Evolutionary conservation across 352 stramenopile species (phyloP), one percentile per base, ranked within the genome.

Genomic region (Pythium phragmiticola): DNA sequence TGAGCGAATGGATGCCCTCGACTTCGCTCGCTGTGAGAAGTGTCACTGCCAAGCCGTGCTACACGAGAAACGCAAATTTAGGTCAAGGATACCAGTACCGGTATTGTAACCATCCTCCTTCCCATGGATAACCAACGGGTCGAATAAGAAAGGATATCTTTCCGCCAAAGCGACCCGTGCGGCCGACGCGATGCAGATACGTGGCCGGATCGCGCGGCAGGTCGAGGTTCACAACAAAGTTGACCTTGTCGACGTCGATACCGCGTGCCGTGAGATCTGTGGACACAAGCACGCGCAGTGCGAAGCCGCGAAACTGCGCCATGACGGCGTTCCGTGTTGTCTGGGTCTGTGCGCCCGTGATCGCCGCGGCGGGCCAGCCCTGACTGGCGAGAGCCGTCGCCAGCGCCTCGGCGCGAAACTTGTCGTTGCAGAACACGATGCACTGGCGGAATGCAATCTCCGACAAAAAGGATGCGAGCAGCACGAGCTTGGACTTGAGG

Each of bases 381-480:
- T 89, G 74, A 7, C 60, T 65, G 16, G 57, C 60, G 23, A 93
- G 71, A 14, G 80, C 82, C 0, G 67, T 74, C 4, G 82, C 78
- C 14, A 92, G 47, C 11, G 80, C 82, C 63, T 92, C 82, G 0
- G 84, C 80, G 8, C 82, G 75, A 55, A 89, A 81, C 70, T 91
- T 93, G 70, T 91, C 84, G 69, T 93, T 93, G 70, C 80, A 92
- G 58, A 93, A 93, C 36, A 91, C 82, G 57, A 93, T 91, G 61
- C 84, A 91, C 63, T 93, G 82, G 39, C 78, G 75, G 60, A 93
- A 93, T 39, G 76, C 62, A 45, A 92, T 73, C 54, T 89, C 77
- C 4, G 84, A 78, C 7, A 93, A 78, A 33, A 93, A 64, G 23
- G 57, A 43, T 33, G 70, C 75, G 19, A 93, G 68, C 53, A 70